phyloP scores from a whole-genome alignment of 208 protist species.

The Leishmania tarentolae region DNA sequence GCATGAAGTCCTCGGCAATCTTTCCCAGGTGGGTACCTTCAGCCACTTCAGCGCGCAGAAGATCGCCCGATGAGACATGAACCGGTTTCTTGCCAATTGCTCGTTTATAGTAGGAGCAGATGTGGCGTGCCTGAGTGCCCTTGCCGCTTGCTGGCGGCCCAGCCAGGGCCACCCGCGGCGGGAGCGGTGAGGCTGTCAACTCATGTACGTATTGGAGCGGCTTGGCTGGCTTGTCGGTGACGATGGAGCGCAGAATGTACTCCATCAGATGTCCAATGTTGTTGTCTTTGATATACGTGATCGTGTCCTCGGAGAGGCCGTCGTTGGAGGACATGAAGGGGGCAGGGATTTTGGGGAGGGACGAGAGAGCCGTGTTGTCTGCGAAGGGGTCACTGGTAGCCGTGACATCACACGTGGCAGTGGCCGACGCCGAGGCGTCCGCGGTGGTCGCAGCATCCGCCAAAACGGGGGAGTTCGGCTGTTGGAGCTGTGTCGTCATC shows the following conservation, averaged over 20 bases:
- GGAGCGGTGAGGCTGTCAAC: conserved; percentile 49
- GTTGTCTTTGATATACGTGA: conserved; percentile 81
- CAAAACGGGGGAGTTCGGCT: neutral
- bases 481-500: neutral
- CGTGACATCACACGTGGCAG: neutral
- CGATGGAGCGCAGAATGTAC: conserved; percentile 68
- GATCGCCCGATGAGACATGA: conserved; percentile 86
- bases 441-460: neutral
- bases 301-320: conserved; percentile 54
- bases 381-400: neutral
- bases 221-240: conserved; percentile 68
- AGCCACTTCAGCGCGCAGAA: conserved; percentile 75
- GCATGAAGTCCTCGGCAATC: conserved; percentile 65
- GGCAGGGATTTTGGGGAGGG: neutral
- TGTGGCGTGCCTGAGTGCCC: conserved; percentile 72
- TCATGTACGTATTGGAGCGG: conserved; percentile 65
- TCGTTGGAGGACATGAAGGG: conserved; percentile 35
- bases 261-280: conserved; percentile 84
- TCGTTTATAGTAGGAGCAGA: conserved; percentile 55
- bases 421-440: neutral
- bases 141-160: conserved; percentile 85
- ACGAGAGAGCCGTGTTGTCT: neutral
- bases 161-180: conserved; percentile 75
- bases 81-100: conserved; percentile 47
- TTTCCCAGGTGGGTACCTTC: conserved; percentile 61